Percentiles rank a stretch among this genome's conserved stretches.
These are phyloP conservation scores for Tetraselmis chui DNA, from an alignment of 139 green algal genomes.

Conservation along the genomic window DNA sequence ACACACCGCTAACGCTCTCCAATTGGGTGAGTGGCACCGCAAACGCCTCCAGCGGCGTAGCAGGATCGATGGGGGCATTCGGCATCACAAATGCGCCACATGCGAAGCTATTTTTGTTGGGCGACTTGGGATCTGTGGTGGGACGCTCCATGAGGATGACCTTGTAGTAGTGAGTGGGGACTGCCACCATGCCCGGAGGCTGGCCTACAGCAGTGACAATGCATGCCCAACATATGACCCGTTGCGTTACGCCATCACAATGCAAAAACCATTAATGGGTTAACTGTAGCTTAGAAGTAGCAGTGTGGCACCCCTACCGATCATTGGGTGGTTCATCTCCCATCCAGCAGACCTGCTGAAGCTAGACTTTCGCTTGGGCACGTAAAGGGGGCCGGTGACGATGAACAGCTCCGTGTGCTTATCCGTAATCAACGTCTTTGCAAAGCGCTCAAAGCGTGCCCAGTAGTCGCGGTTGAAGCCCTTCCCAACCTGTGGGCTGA, in stretches of 20 bases:
- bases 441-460: conserved; percentile 86
- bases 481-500: conserved; percentile 49
- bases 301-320: no score
- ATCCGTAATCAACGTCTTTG: conserved; percentile 44
- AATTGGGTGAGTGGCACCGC: conserved; percentile 64
- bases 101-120: neutral
- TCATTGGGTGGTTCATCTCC: conserved; percentile 60
- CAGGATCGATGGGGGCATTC: conserved; percentile 62
- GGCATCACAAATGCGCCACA: conserved; percentile 77
- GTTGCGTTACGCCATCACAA: no score
- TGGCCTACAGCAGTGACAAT: conserved; percentile 34
- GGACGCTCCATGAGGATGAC: conserved; percentile 35
- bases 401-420: conserved; percentile 59
- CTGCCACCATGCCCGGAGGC: conserved; percentile 63
- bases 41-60: conserved; percentile 62
- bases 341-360: conserved; percentile 22
- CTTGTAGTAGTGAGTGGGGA: conserved; percentile 95
- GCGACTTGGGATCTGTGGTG: neutral
- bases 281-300: no score
- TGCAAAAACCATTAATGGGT: no score
- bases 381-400: conserved; percentile 77
- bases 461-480: conserved; percentile 96
- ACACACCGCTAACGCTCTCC: conserved; percentile 54
- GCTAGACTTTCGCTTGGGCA: conserved; percentile 28
- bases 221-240: neutral